Evolutionary conservation across 2,329 filamentous ascomycete species (phyloP), one percentile per base, ranked within the genome.

Genomic region (Leptographium lundbergii): DNA sequence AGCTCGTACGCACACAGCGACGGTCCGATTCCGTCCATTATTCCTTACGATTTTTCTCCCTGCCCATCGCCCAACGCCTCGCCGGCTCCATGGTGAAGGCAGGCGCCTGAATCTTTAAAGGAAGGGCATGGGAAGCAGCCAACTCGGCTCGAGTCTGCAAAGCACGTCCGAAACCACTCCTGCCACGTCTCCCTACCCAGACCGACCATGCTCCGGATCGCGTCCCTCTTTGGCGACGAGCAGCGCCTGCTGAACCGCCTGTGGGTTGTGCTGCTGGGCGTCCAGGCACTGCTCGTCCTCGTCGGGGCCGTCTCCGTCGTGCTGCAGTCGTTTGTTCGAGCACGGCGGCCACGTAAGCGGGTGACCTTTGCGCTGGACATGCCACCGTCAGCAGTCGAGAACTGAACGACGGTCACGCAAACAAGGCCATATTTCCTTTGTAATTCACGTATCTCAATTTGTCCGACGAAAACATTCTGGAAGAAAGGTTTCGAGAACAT

Each of bases 231-330:
- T 53, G 63, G 62, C 47, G 63, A 67, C 56, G 68, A 70, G 56
- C 63, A 69, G 62, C 59, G 65, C 54, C 56, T 69, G 32, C 66
- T 70, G 27, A 68, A 70, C 62, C 61, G 61, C 39, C 58, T 70
- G 34, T 70, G 68, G 68, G 64, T 69, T 36, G 61, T 64, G 17
- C 60, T 70, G 48, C 58, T 70, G 17, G 65, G 65, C 25, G 57
- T 70, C 4, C 65, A 70, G 61, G 66, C 66, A 1, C 52, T 69
- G 24, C 67, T 70, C 54, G 67, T 69, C 1, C 57, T 67, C 4
- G 7, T 61, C 24, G 61, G 61, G 27, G 50, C 59, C 27, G 27
- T 60, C 2, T 62, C 63, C 17, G 27, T 39, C 10, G n/a, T 54
- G n/a, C 4, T 55, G n/a, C 51, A 56, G 42, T 45, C 54, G 14